Base-by-base conservation (phyloP, 1,284 basidiomycete genomes). In the Trametes versicolor region DNA sequence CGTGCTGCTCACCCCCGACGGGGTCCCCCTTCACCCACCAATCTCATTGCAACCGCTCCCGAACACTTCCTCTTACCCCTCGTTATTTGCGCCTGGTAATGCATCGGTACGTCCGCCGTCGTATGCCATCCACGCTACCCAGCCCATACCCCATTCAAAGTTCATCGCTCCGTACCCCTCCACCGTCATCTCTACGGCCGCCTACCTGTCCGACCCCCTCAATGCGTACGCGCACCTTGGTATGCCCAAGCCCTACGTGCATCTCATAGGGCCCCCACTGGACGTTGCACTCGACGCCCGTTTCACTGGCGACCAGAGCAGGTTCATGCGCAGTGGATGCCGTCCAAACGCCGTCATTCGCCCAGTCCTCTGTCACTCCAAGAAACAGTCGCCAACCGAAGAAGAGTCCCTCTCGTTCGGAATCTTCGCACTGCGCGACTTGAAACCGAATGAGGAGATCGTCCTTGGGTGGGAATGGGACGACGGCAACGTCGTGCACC, bases 401-500 rank as follows among this genome's bases (percentile, higher is more conserved):
- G 75, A 76, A 0, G 80, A 81, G 3, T 82, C 85, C 27, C 80
- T 97, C 0, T 81, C 83, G 0, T 96, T 98, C 74, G 96, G 91
- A 0, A 80, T 98, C 1, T 98, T 97, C 71, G 94, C 96, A 0
- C 77, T 92, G 21, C 80, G 88, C 19, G 92, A 95, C 70, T 84
- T 98, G 65, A 86, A 86, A 64, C 87, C 88, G 41, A 85, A 91
- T 56, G 95, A 97, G 72, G 97, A 99, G 79, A 87, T 99, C 45
- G 89, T 97, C 0, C 78, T 98, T 0, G 94, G 92, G 0, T 99
- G 97, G 96, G 96, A 98, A 75, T 98, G 96, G 97, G 96, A 98
- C 71, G 96, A 98, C 72, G 88, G 89, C 6, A 94, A 96, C 74
- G 89, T 93, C 0, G 89, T 98, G 0, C 97, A 98, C 77, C 82